These are phyloP conservation scores for Parafenestella ontariensis DNA, from an alignment of 2,329 filamentous ascomycete genomes.

Conservation along the genomic window DNA sequence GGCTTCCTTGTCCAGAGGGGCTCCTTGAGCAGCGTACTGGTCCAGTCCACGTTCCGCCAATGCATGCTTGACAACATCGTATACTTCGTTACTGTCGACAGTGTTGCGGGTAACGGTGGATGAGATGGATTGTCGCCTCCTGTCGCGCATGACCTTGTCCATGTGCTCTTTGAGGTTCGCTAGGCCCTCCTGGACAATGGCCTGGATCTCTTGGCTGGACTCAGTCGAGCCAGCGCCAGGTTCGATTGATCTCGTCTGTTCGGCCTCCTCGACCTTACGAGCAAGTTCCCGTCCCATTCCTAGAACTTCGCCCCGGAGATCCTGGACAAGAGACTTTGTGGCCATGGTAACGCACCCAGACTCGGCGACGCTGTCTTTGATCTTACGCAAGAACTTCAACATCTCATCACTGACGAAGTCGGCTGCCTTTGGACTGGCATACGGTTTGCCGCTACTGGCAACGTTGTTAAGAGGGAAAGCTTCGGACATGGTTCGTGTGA, in stretches of 20 bases:
- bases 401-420: constrained; percentile 77
- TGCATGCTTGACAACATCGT: constrained; percentile 81
- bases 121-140: constrained; percentile 70
- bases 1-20: constrained; percentile 70
- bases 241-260: constrained; percentile 55
- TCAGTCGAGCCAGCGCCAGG: constrained; percentile 39
- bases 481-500: constrained; percentile 44
- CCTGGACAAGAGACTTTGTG: constrained; percentile 87
- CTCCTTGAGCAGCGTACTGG: constrained; percentile 52
- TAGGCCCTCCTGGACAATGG: constrained; percentile 81
- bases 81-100: constrained; percentile 83
- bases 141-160: constrained; percentile 78
- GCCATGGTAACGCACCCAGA: constrained; percentile 89
- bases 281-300: constrained; percentile 94
- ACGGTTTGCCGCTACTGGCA: constrained; percentile 43
- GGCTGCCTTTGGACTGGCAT: constrained; percentile 58
- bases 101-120: constrained; percentile 68
- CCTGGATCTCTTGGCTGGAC: constrained; percentile 72
- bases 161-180: constrained; percentile 85
- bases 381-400: constrained; percentile 79
- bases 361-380: constrained; percentile 91
- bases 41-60: constrained; percentile 62
- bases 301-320: constrained; percentile 88
- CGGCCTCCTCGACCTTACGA: constrained; percentile 78
- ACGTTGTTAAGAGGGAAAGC: constrained; percentile 27